phyloP scores from a whole-genome alignment of 805 yeast species.

The Ogataea corticis region DNA sequence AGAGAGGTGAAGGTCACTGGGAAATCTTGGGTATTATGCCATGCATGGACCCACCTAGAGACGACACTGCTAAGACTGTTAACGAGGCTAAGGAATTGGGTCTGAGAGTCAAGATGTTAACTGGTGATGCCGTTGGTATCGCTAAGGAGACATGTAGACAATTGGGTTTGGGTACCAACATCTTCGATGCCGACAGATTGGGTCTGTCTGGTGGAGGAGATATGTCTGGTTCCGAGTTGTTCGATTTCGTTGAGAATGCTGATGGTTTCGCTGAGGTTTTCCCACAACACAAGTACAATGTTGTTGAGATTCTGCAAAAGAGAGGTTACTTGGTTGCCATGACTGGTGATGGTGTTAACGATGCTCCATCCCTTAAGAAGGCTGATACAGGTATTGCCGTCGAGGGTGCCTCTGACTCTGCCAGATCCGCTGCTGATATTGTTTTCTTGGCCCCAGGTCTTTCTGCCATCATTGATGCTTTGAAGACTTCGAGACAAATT shows the following conservation, averaged over 20 bases:
- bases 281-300: constrained; percentile 97
- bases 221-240: constrained; percentile 96
- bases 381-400: constrained; percentile 97
- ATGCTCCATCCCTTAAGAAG: constrained; percentile 96
- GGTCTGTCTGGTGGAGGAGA: constrained; percentile 93
- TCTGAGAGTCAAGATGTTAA: constrained; percentile 94
- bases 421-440: constrained; percentile 95
- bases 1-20: constrained; percentile 98
- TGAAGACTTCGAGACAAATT: constrained; percentile 94
- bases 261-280: constrained; percentile 98
- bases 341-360: constrained; percentile 99
- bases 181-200: constrained; percentile 94
- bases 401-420: constrained; percentile 97
- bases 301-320: constrained; percentile 91
- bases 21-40: constrained; percentile 98
- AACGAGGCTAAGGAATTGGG: constrained; percentile 88
- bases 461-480: constrained; percentile 91
- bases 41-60: constrained; percentile 99
- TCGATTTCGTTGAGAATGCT: constrained; percentile 95
- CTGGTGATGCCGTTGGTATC: constrained; percentile 99
- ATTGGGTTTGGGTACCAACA: constrained; percentile 94
- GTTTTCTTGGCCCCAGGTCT: constrained; percentile 95
- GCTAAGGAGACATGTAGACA: constrained; percentile 98
- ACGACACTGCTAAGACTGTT: constrained; percentile 94
- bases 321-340: constrained; percentile 97